Evolutionary conservation across 768 basidiomycete species (phyloP).

Genomic region (Rubroboletus pulcherrimus): DNA sequence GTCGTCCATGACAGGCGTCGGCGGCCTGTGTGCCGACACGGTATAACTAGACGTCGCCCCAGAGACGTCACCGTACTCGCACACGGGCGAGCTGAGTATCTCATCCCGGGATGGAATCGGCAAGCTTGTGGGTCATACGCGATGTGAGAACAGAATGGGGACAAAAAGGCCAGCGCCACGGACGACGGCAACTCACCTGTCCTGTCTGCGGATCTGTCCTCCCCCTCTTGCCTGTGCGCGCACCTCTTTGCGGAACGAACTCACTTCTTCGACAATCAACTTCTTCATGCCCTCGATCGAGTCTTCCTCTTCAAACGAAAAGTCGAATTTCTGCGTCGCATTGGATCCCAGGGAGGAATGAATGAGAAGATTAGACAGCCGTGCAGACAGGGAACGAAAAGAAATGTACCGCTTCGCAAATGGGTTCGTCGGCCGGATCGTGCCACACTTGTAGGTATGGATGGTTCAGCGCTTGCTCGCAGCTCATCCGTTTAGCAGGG

Average conservation of each 20-base stretch:
- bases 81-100: slow-evolving; percentile 71
- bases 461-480: slow-evolving; percentile 92
- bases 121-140: slow-evolving; percentile 41
- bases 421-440: slow-evolving; percentile 91
- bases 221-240: slow-evolving; percentile 74
- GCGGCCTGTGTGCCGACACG: slow-evolving; percentile 41
- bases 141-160: neutral
- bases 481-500: slow-evolving; percentile 92
- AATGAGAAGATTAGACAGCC: neutral
- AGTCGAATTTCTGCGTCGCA: slow-evolving; percentile 72
- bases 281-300: slow-evolving; percentile 96
- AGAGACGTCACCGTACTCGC: slow-evolving; percentile 52
- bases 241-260: slow-evolving; percentile 84
- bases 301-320: slow-evolving; percentile 95
- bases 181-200: slow-evolving; percentile 47
- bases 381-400: neutral
- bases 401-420: slow-evolving; percentile 65
- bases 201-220: slow-evolving; percentile 72
- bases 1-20: slow-evolving; percentile 78
- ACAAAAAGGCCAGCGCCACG: neutral
- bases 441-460: slow-evolving; percentile 98
- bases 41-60: slow-evolving; percentile 73
- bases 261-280: slow-evolving; percentile 91
- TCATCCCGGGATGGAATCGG: slow-evolving; percentile 81
- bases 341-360: neutral